These are phyloP conservation scores for Heterobasidion occidentale DNA, from an alignment of 1,284 basidiomycete genomes.

Conservation along the genomic window DNA sequence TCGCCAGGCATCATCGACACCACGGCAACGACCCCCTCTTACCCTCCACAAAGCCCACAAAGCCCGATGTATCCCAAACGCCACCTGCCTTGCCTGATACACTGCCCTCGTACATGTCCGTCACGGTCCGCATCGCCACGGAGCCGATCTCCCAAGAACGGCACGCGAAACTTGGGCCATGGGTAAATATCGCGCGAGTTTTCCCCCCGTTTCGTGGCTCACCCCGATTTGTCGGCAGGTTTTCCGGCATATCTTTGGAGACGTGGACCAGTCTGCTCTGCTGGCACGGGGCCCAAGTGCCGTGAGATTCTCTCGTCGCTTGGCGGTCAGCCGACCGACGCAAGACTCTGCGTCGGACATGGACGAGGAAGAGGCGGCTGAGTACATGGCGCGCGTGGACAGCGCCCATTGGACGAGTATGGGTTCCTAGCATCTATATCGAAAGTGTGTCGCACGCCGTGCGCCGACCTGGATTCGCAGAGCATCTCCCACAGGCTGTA, in stretches of 20 bases:
- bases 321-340: not conserved
- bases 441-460: conserved; percentile 11
- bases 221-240: conserved; percentile 16
- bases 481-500: conserved; percentile 18
- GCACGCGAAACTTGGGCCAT: conserved; percentile 42
- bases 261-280: conserved; percentile 15
- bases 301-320: not conserved
- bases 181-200: conserved; percentile 32
- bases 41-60: conserved; percentile 22
- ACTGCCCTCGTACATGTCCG: conserved; percentile 43
- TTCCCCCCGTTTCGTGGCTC: not conserved
- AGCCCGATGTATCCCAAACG: conserved; percentile 21
- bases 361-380: not conserved
- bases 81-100: conserved; percentile 18
- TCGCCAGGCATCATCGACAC: conserved; percentile 7
- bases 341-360: not conserved
- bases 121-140: conserved; percentile 31
- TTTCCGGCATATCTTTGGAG: conserved; percentile 23
- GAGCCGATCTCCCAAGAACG: conserved; percentile 36
- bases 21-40: conserved; percentile 4
- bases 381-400: not conserved
- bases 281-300: not conserved
- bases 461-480: conserved; percentile 19
- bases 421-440: conserved; percentile 12
- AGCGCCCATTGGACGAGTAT: conserved; percentile 16